Conservation (phyloP, 805 yeast genomes). For the Teunomyces aglyptinius region DNA sequence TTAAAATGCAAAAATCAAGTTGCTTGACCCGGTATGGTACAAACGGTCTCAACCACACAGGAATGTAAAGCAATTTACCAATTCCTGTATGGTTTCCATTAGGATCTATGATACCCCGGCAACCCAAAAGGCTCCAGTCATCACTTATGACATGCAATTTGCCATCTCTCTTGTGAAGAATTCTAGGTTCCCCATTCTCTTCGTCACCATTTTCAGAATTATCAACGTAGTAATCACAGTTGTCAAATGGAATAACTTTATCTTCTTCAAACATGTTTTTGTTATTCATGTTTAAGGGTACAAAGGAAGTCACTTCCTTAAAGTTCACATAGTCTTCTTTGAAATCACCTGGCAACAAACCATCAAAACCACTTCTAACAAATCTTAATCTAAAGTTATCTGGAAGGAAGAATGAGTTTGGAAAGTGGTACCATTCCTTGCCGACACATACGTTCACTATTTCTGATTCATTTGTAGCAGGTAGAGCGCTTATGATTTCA, state of each 20-base stretch:
- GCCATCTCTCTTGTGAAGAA: constrained; percentile 17
- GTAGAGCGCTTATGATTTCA: constrained; percentile 10
- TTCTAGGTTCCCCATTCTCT: constrained; percentile 35
- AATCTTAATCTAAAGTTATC: constrained; percentile 62
- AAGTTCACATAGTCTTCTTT: constrained; percentile 35
- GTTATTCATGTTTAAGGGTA: constrained; percentile 74
- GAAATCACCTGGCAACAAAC: constrained; percentile 87
- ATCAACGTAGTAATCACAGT: constrained; percentile 75
- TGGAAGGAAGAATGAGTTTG: constrained; percentile 81
- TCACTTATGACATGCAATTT: constrained; percentile 10
- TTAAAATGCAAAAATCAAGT: constrained; percentile 51
- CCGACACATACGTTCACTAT: constrained; percentile 73
- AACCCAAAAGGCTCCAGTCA: constrained; percentile 49
- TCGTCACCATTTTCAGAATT: constrained; percentile 37
- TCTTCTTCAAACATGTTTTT: constrained; percentile 62
- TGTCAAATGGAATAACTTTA: constrained; percentile 46
- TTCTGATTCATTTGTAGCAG: background rate
- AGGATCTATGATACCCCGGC: constrained; percentile 53
- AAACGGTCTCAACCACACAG: constrained; percentile 25
- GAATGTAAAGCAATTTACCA: constrained; percentile 54
- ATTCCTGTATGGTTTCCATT: constrained; percentile 52
- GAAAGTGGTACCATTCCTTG: constrained; percentile 92
- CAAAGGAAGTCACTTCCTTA: constrained; percentile 35
- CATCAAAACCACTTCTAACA: constrained; percentile 76
- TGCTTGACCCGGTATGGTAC: constrained; percentile 39